phyloP scores from a whole-genome alignment of 2,329 filamentous ascomycete species.

The Endothia cerciana region DNA sequence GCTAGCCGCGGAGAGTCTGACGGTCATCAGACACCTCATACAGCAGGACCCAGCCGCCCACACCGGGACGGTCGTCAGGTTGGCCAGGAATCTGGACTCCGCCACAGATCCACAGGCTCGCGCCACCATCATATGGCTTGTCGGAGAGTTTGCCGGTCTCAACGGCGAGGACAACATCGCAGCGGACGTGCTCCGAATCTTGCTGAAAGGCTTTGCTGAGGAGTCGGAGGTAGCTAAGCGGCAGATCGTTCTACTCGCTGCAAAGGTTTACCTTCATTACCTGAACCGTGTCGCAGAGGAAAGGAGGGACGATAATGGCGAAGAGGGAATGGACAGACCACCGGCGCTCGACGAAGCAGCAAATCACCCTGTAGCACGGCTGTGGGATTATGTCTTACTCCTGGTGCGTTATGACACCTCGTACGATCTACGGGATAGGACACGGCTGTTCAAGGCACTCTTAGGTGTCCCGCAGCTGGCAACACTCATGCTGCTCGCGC shows the following conservation, averaged over 20 bases:
- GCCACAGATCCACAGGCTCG: constrained; percentile 86
- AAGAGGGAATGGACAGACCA: constrained; percentile 37
- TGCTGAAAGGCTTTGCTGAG: constrained; percentile 81
- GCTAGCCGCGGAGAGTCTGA: constrained; percentile 88
- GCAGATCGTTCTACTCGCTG: constrained; percentile 88
- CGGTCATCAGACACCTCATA: constrained; percentile 93
- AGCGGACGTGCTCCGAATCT: constrained; percentile 85
- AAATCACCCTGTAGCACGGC: constrained; percentile 70
- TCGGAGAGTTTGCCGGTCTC: constrained; percentile 87
- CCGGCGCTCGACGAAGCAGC: constrained; percentile 44
- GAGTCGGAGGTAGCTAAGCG: constrained; percentile 87
- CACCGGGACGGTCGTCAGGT: constrained; percentile 79
- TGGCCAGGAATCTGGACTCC: constrained; percentile 90
- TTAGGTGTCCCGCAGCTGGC: constrained; percentile 85
- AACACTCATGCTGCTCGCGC: constrained; percentile 85
- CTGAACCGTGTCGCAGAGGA: constrained; percentile 58
- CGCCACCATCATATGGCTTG: constrained; percentile 95
- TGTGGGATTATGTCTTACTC: constrained; percentile 85
- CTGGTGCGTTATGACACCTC: constrained; percentile 92
- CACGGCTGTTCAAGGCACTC: constrained; percentile 84
- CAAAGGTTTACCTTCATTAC: constrained; percentile 95
- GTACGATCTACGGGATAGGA: constrained; percentile 91
- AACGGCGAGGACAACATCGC: constrained; percentile 87
- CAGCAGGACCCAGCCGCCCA: constrained; percentile 86
- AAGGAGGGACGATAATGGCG: constrained; percentile 48